phyloP scores from a whole-genome alignment of 352 stramenopile species.

The Pythium phragmitis region DNA sequence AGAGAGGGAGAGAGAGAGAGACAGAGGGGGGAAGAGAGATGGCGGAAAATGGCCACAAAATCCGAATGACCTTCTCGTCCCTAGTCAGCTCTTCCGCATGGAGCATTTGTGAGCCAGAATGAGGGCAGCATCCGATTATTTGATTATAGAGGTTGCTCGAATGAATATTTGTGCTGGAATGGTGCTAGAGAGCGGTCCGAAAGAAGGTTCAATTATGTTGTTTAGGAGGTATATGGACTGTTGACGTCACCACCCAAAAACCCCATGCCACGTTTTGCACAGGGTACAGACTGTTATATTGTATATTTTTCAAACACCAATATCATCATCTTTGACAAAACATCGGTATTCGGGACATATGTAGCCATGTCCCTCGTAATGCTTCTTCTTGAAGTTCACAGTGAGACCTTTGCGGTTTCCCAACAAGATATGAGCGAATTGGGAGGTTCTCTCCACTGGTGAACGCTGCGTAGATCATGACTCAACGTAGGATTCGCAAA shows the following conservation, averaged over 20 bases:
- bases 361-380: background rate
- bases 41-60: background rate
- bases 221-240: constrained; percentile 5
- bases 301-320: background rate
- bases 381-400: no score
- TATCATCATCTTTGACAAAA: background rate
- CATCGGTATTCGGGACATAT: background rate
- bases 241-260: constrained; percentile 20
- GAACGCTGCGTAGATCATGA: no score
- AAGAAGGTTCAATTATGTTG: background rate
- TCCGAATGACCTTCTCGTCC: no score
- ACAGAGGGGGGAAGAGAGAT: background rate
- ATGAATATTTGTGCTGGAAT: background rate
- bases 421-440: no score
- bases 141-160: background rate
- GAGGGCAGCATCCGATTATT: no score
- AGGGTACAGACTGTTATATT: background rate
- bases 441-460: no score
- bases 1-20: background rate
- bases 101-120: no score
- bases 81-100: no score
- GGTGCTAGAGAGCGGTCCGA: background rate
- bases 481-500: no score
- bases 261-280: constrained; percentile 6
- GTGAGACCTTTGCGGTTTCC: no score